These are phyloP conservation scores for Backusella australiensis DNA, from an alignment of 192 early-diverging fungal species.

Conservation along the genomic window DNA sequence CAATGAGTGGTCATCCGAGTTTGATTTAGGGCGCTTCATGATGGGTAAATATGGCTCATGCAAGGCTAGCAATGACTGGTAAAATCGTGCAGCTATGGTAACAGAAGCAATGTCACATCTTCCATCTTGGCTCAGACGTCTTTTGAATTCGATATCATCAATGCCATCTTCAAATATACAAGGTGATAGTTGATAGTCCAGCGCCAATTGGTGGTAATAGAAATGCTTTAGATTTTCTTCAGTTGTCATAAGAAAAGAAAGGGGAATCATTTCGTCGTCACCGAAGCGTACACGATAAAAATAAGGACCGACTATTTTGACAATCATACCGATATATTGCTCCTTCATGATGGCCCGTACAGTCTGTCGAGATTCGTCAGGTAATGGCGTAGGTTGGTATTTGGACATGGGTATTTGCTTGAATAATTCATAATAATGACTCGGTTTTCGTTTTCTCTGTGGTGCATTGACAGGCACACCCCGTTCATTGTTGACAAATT, in stretches of 20 bases:
- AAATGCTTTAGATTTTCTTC: conserved; percentile 14
- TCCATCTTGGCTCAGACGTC: neutral
- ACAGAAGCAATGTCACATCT: conserved; percentile 13
- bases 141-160: conserved; percentile 4
- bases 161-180: conserved; percentile 20
- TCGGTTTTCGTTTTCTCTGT: neutral
- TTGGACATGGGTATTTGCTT: neutral
- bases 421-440: neutral
- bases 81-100: conserved; percentile 9
- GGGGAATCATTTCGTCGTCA: conserved; percentile 9
- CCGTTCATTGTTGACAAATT: conserved; percentile 17
- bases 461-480: conserved; percentile 11
- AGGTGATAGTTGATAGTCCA: conserved; percentile 14
- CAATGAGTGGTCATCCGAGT: neutral
- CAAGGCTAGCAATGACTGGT: conserved; percentile 1
- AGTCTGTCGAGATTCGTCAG: neutral
- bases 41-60: conserved; percentile 21
- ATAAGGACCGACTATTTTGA: neutral
- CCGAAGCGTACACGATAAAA: conserved; percentile 10
- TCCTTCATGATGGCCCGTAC: conserved; percentile 13
- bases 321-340: neutral
- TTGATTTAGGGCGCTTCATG: neutral
- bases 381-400: neutral
- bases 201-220: conserved; percentile 14
- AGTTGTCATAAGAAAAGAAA: conserved; percentile 3